Evolutionary conservation across 768 basidiomycete genomes (phyloP).

Genomic region (Chalciporus piperatus): DNA sequence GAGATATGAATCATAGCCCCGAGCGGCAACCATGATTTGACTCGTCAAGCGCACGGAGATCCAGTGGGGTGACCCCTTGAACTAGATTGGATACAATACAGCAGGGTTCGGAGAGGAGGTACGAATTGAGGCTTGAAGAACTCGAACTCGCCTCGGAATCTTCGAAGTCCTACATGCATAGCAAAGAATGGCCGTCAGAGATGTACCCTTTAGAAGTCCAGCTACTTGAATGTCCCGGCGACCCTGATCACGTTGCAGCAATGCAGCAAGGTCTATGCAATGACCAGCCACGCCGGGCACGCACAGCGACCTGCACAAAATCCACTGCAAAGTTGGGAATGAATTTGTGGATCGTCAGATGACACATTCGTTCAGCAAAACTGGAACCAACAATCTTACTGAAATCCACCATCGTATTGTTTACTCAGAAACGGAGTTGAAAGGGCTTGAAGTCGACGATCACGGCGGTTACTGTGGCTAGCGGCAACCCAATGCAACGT

Average conservation of each 20-base stretch:
- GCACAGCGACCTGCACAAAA: neutral
- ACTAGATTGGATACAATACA: neutral
- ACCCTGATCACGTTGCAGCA: neutral
- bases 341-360: neutral
- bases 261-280: neutral
- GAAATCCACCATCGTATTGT: too few relatives aligned
- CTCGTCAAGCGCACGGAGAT: neutral
- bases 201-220: too few relatives aligned
- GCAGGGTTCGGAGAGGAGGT: neutral
- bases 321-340: neutral
- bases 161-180: neutral
- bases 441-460: too few relatives aligned
- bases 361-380: neutral
- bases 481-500: too few relatives aligned
- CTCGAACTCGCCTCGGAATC: neutral
- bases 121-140: neutral
- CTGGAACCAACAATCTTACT: too few relatives aligned
- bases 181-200: too few relatives aligned
- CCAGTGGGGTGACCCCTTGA: neutral
- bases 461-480: too few relatives aligned
- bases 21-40: constrained; percentile 3
- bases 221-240: neutral
- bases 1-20: constrained; percentile 16
- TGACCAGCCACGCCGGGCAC: neutral
- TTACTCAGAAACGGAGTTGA: too few relatives aligned